These are phyloP conservation scores for Trichoderma sp. DNA, from an alignment of 2,329 filamentous ascomycete genomes.

Conservation along the genomic window DNA sequence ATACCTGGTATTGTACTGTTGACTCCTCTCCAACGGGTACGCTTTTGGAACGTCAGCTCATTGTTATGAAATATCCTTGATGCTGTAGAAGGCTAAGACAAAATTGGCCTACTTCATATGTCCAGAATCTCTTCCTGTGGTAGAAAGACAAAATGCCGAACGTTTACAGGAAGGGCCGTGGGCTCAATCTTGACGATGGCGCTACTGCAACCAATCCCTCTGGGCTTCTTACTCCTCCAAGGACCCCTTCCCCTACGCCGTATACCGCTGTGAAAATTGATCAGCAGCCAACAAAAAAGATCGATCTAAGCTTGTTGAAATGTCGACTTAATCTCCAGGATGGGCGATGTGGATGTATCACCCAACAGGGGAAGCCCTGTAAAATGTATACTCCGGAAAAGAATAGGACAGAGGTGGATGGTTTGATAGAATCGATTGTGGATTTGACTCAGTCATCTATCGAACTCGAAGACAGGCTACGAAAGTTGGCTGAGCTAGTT, in stretches of 20 bases:
- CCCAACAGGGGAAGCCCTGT: not conserved
- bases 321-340: not conserved
- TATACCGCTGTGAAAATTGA: not conserved
- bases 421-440: not conserved
- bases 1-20: not conserved
- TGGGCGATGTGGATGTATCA: not conserved
- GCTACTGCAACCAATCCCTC: not conserved
- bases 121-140: not conserved
- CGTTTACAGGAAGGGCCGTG: not conserved
- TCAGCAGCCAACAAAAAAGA: not conserved
- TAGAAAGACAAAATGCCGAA: not conserved
- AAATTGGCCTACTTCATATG: not conserved
- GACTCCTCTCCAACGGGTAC: not conserved
- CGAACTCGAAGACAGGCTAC: not conserved
- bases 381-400: not conserved
- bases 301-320: not conserved
- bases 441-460: not conserved
- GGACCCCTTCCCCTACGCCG: not conserved
- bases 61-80: not conserved
- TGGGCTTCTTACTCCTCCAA: not conserved
- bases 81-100: not conserved
- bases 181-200: not conserved
- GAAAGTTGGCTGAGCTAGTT: not conserved
- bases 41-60: not conserved
- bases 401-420: not conserved